Conservation (phyloP, 1,284 basidiomycete genomes). For the Leccinum pachyderme region DNA sequence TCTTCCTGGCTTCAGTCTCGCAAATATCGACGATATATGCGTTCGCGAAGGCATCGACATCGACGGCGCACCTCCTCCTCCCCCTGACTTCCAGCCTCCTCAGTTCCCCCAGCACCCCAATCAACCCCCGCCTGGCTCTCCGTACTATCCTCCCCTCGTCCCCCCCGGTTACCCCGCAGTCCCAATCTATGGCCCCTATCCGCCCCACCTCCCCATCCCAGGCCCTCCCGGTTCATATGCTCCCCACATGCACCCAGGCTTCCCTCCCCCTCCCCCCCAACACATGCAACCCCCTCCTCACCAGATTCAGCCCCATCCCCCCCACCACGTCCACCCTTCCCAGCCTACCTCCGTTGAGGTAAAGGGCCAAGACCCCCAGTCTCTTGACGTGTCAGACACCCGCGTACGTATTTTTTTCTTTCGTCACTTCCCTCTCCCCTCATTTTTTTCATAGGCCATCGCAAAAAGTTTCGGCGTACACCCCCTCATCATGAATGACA, state of each 20-base stretch:
- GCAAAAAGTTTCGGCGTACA: constrained; percentile 79
- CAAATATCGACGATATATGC: constrained; percentile 62
- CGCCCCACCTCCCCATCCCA: constrained; percentile 46
- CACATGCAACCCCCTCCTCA: constrained; percentile 34
- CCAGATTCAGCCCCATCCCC: constrained; percentile 34
- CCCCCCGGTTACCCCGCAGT: constrained; percentile 44
- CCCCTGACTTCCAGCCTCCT: constrained; percentile 29
- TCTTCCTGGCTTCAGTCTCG: constrained; percentile 62
- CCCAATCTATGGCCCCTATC: constrained; percentile 45
- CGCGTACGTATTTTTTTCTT: constrained; percentile 39
- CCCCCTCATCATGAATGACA: constrained; percentile 61
- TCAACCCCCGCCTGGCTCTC: constrained; percentile 35
- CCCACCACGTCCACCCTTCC: constrained; percentile 30
- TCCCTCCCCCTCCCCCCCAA: constrained; percentile 43
- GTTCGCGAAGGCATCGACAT: constrained; percentile 66
- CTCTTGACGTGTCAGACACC: constrained; percentile 71
- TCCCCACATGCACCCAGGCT: constrained; percentile 53
- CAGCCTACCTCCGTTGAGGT: constrained; percentile 40
- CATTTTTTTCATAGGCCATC: constrained; percentile 45
- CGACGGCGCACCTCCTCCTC: constrained; percentile 27
- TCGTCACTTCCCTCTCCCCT: constrained; percentile 8
- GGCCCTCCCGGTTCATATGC: constrained; percentile 49
- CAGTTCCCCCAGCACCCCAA: constrained; percentile 30
- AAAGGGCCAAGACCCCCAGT: constrained; percentile 72
- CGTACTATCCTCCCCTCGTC: constrained; percentile 42